phyloP scores from a whole-genome alignment of 2,329 filamentous ascomycete genomes.

The Calonectria ilicicola region DNA sequence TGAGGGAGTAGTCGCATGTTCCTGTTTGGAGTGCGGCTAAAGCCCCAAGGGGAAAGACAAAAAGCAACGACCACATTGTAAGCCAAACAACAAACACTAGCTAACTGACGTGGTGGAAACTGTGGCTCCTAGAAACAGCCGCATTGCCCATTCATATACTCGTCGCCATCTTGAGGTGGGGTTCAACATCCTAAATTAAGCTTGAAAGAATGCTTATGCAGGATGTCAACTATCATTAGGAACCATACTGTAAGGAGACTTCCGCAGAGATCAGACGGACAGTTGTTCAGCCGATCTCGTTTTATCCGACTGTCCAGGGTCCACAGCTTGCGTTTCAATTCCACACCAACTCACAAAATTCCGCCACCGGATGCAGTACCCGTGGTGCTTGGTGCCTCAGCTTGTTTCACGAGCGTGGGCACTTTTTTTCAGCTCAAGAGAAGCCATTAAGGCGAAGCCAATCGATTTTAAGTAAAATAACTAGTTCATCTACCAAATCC shows the following conservation, averaged over 20 bases:
- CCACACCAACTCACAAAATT: not conserved
- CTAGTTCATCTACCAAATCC: not conserved
- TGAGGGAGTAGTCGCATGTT: conserved; percentile 3
- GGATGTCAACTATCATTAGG: not conserved
- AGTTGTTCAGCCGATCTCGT: not conserved
- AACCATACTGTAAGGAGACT: not conserved
- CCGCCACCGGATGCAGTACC: not conserved
- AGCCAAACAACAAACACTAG: not conserved
- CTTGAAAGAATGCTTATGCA: not conserved
- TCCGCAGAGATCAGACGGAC: not conserved
- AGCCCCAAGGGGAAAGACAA: not conserved
- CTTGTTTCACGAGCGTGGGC: not conserved
- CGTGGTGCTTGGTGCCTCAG: not conserved
- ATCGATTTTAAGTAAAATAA: not conserved
- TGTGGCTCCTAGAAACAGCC: not conserved
- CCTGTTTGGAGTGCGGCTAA: not conserved
- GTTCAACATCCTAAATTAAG: not conserved
- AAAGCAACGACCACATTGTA: not conserved
- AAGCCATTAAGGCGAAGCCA: not conserved
- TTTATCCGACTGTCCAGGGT: not conserved
- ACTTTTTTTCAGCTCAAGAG: not conserved
- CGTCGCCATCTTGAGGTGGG: not conserved
- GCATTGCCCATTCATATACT: not conserved
- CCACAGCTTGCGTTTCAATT: not conserved
- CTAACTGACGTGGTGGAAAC: not conserved